Conservation (phyloP, 2,329 filamentous ascomycete genomes). For the Cordyceps sp. region DNA sequence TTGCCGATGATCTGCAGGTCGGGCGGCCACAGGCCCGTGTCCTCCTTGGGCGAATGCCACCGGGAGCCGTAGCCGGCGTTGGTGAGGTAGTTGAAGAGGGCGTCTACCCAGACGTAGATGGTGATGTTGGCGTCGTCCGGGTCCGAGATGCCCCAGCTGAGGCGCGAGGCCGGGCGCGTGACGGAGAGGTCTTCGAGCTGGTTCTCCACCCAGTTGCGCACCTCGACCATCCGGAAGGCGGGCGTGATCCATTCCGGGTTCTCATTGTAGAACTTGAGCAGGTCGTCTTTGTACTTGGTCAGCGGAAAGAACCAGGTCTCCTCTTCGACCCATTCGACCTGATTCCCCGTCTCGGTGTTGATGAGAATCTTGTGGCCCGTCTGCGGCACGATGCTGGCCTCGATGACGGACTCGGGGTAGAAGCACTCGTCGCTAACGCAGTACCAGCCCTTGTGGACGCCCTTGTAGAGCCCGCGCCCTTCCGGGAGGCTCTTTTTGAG, state of each 20-base stretch:
- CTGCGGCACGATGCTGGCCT: slow-evolving; percentile 56
- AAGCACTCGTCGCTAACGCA: slow-evolving; percentile 94
- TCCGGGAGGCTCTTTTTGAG: slow-evolving; percentile 39
- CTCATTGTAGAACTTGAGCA: slow-evolving; percentile 63
- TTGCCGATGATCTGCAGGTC: slow-evolving; percentile 90
- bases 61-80: slow-evolving; percentile 53
- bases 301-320: slow-evolving; percentile 90
- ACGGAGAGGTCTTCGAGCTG: slow-evolving; percentile 79
- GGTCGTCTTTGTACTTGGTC: slow-evolving; percentile 60
- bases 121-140: slow-evolving; percentile 75
- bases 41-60: slow-evolving; percentile 49
- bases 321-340: slow-evolving; percentile 90
- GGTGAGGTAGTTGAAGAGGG: slow-evolving; percentile 84
- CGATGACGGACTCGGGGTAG: slow-evolving; percentile 63
- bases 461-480: slow-evolving; percentile 63
- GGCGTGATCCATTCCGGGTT: slow-evolving; percentile 72
- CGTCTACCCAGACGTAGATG: slow-evolving; percentile 97
- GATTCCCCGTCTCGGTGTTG: slow-evolving; percentile 73
- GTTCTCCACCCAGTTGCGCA: slow-evolving; percentile 58
- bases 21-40: slow-evolving; percentile 64
- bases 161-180: slow-evolving; percentile 60
- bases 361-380: slow-evolving; percentile 75
- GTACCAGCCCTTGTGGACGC: slow-evolving; percentile 89
- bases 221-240: slow-evolving; percentile 53
- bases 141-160: slow-evolving; percentile 80